Evolutionary conservation across 192 early-diverging fungal genomes (phyloP), one percentile per base, ranked within the genome.

Genomic region (Linnemannia zychae): DNA sequence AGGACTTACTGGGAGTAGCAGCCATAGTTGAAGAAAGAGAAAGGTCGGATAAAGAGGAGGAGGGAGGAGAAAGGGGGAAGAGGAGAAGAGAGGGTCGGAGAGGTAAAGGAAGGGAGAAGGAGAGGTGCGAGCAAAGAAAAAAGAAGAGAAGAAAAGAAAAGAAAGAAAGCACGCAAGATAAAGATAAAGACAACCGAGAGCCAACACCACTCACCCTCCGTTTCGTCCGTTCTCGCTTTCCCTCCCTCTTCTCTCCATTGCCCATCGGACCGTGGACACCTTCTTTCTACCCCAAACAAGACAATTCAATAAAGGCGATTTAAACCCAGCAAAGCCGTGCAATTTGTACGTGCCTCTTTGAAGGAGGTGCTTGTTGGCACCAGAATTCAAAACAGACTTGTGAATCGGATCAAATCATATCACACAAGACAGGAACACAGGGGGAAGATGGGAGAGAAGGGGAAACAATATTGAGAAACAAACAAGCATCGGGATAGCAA

Each of bases 1-100:
- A 37, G 0, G 28, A 76, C 74, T 76, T 76, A 76, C 74, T 76
- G 63, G 57, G 36, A 13, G 69, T 65, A 44, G 74, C 53, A 66
- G 60, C 74, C 60, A 60, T 71, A 40, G 38, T 78, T 46, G 38
- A 33, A 34, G 49, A 37, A 20, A 34, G 47, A 24, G 31, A 34
- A 24, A 34, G 38, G 49, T 9, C 36, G 68, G 36, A 69, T 37
- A 69, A 69, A 22, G 37, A 20, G 16, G 40, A 24, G 46, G 52
- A 28, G 33, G 46, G 46, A 33, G 28, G 36, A 44, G 36, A 31
- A 66, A 17, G 34, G 12, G 9, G 48, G 50, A 37, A 16, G 5
- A 9, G 40, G 40, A 9, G 9, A 9, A 44, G 36, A 28, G 36
- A 31, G 47, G 28, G 34, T 3, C 3, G 34, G 50, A 37, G 7